Conservation (phyloP, 1,139 yeast genomes). For the Saccharomycopsis hybrid region DNA sequence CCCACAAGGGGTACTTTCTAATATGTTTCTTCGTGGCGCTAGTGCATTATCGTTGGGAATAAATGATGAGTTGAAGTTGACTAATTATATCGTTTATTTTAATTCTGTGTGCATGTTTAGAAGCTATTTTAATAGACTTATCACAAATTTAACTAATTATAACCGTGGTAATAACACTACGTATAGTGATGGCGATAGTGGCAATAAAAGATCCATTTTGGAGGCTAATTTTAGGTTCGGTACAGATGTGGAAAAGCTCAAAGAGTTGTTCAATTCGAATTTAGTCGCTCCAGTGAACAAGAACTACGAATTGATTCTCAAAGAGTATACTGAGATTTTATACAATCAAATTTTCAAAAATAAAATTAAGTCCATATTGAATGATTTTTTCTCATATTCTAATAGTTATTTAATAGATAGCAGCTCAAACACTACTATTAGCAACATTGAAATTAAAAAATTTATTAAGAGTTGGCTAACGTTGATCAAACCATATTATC, state of each 20-base stretch:
- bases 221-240: slow-evolving; percentile 49
- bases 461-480: slow-evolving; percentile 62
- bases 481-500: slow-evolving; percentile 59
- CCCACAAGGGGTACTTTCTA: slow-evolving; percentile 14
- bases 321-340: slow-evolving; percentile 47
- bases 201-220: slow-evolving; percentile 26
- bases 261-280: slow-evolving; percentile 32
- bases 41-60: slow-evolving; percentile 26
- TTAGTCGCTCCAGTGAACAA: slow-evolving; percentile 31
- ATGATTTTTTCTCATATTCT: slow-evolving; percentile 38
- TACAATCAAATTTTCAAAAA: slow-evolving; percentile 53
- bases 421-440: background rate
- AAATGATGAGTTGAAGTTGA: slow-evolving; percentile 37
- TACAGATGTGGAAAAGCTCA: slow-evolving; percentile 41
- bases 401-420: slow-evolving; percentile 12
- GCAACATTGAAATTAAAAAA: slow-evolving; percentile 29
- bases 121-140: slow-evolving; percentile 39
- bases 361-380: slow-evolving; percentile 41
- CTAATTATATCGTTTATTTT: slow-evolving; percentile 46
- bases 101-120: slow-evolving; percentile 54
- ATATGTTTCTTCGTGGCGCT: slow-evolving; percentile 28
- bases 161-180: too few species aligned
- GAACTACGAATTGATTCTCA: slow-evolving; percentile 41
- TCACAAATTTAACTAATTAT: slow-evolving; percentile 31
- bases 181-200: too few species aligned